Conservation (phyloP, 345 rosid species). For the Camelina neglecta region DNA sequence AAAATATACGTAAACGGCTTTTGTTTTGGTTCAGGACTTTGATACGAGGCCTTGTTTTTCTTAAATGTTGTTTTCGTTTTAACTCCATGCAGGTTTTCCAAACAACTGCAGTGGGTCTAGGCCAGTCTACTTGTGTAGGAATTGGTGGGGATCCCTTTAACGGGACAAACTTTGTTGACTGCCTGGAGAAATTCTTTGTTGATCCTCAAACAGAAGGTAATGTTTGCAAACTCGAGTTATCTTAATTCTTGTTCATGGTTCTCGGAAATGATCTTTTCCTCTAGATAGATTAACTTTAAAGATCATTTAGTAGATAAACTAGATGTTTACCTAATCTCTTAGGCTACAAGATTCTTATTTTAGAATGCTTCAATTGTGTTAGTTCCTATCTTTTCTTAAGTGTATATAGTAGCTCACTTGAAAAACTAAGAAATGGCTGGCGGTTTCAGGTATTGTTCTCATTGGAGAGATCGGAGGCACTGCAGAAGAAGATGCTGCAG, state of each 20-base stretch:
- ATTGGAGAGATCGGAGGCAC: conserved; percentile 99
- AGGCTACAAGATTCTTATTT: conserved; percentile 18
- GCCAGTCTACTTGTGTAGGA: conserved; percentile 96
- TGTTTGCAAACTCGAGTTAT: background rate
- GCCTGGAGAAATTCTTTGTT: conserved; percentile 72
- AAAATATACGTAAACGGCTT: background rate
- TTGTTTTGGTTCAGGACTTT: background rate
- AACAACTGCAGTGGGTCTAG: conserved; percentile 95
- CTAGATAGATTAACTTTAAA: background rate
- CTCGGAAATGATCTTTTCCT: background rate
- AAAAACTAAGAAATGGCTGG: conserved; percentile 28
- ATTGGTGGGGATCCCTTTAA: conserved; percentile 99
- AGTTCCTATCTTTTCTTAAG: background rate
- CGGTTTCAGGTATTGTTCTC: conserved; percentile 74
- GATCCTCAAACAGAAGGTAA: conserved; percentile 99
- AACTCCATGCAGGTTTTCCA: conserved; percentile 75
- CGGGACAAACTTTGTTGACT: conserved; percentile 96
- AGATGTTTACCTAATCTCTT: background rate
- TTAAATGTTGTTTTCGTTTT: conserved; percentile 6
- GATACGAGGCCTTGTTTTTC: background rate
- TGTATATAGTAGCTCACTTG: conserved; percentile 15
- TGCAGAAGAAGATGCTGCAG: conserved; percentile 99
- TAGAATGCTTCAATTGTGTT: conserved; percentile 6
- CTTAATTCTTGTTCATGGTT: background rate
- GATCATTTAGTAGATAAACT: background rate